Base-by-base conservation (phyloP, 805 yeast species). In the Candida montana region DNA sequence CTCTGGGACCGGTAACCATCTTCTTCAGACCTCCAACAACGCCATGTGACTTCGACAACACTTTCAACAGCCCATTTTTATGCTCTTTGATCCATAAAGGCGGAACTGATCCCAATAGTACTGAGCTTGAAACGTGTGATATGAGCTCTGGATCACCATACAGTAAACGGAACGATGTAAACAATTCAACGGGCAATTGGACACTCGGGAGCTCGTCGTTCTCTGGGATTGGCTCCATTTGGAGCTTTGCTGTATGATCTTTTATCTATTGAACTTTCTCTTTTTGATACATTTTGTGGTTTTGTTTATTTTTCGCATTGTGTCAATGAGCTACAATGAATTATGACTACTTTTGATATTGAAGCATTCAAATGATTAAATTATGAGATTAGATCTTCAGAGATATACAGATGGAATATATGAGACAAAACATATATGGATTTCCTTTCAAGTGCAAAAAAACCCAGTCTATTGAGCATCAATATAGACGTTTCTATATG, bases 81-180 rank as follows among this genome's bases (percentile, higher is more conserved):
- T 61, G 61, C 34, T 72, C 71, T 16, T 60, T 47, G 15, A 64
- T 53, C 88, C 87, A 83, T 11, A 71, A 55, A 19, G 61, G 58
- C 0, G 90, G 91, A 2, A 80, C 56, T 1, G 70, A 65, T 0
- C 91, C 91, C 5, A 84, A 49, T 8, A 81, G 61, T 0, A 74
- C 58, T 2, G 71, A 64, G 36, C 65, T 64, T 1, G 86, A 69
- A 10, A 65, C 61, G n/a, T 65, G 62, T 19, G 77, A 63, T 7
- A 84, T 55, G 41, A 75, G 73, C 4, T 51, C 39, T 0, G 81
- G 64, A 8, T 69, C 63, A n/a, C 75, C 68, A 55, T 79, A 80
- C 13, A 69, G 59, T 20, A 84, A 61, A 32, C 84, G 65, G 44
- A 71, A 77, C 0, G 83, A 81, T 0, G 87, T 77, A 60, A 76